A percentile compares a stretch with the other conserved stretches of the same genome.
Conservation (phyloP, 352 stramenopile species). For the Phytophthora capsici region DNA sequence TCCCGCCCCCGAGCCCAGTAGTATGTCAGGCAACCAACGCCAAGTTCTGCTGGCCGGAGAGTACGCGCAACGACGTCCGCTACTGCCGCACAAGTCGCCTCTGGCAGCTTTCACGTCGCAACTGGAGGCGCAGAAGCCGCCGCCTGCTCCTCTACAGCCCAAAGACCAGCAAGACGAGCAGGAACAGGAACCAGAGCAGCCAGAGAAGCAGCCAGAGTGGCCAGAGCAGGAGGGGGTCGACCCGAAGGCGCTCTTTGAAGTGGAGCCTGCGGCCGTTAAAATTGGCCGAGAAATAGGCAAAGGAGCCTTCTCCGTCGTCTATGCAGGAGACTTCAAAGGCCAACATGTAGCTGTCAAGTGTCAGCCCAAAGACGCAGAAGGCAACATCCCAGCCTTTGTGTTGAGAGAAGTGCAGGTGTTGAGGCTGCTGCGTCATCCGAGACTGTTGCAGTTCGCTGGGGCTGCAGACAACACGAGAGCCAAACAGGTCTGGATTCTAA, state of each 20-base stretch:
- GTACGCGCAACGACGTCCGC: constrained; percentile 40
- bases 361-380: constrained; percentile 79
- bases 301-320: constrained; percentile 86
- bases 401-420: constrained; percentile 81
- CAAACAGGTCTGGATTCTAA: constrained; percentile 87
- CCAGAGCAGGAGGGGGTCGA: constrained; percentile 25
- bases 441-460: constrained; percentile 80
- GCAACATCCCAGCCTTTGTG: constrained; percentile 76
- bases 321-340: constrained; percentile 72
- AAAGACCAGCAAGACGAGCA: constrained; percentile 21
- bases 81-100: constrained; percentile 23
- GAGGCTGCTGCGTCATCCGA: constrained; percentile 66
- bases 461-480: constrained; percentile 70
- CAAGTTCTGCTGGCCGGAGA: constrained; percentile 45
- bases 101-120: constrained; percentile 37
- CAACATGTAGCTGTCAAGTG: constrained; percentile 86
- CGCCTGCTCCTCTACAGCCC: constrained; percentile 3
- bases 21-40: constrained; percentile 37
- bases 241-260: constrained; percentile 49
- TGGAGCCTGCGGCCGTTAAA: constrained; percentile 67
- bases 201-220: constrained; percentile 31
- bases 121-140: constrained; percentile 24
- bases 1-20: constrained; percentile 13
- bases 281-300: constrained; percentile 87
- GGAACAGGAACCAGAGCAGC: constrained; percentile 27